Percentiles rank a stretch among this genome's conserved stretches.
Conservation (phyloP, 768 basidiomycete species). For the Auriculariales sp. region DNA sequence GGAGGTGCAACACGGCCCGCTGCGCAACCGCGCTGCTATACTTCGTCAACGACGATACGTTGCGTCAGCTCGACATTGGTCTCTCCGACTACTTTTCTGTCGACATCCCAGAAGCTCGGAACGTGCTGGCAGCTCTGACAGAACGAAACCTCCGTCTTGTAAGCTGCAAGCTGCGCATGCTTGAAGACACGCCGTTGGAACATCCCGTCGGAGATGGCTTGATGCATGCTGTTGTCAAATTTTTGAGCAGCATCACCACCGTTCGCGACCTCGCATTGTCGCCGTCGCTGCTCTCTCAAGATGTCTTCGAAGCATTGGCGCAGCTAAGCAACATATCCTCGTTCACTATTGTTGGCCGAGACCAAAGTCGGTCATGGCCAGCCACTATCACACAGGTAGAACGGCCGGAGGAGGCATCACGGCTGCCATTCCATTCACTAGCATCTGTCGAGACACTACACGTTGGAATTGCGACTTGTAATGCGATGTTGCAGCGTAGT, state of each 20-base stretch:
- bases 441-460: not conserved
- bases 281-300: not conserved
- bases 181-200: not conserved
- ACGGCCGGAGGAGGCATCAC: not conserved
- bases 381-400: not conserved
- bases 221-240: not conserved
- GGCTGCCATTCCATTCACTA: not conserved
- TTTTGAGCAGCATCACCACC: not conserved
- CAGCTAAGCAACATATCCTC: not conserved
- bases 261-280: not conserved
- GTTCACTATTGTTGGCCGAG: not conserved
- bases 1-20: not conserved
- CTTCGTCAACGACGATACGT: not conserved
- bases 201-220: not conserved
- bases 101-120: not conserved
- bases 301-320: not conserved
- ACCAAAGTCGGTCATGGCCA: too few species aligned
- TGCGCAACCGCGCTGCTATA: not conserved
- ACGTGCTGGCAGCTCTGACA: not conserved
- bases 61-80: not conserved
- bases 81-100: not conserved
- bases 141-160: not conserved
- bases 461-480: not conserved
- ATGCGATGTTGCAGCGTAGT: not conserved
- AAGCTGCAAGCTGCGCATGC: not conserved